These are phyloP conservation scores for Monascus purpureus DNA, from an alignment of 495 filamentous ascomycete genomes.

Conservation along the genomic window DNA sequence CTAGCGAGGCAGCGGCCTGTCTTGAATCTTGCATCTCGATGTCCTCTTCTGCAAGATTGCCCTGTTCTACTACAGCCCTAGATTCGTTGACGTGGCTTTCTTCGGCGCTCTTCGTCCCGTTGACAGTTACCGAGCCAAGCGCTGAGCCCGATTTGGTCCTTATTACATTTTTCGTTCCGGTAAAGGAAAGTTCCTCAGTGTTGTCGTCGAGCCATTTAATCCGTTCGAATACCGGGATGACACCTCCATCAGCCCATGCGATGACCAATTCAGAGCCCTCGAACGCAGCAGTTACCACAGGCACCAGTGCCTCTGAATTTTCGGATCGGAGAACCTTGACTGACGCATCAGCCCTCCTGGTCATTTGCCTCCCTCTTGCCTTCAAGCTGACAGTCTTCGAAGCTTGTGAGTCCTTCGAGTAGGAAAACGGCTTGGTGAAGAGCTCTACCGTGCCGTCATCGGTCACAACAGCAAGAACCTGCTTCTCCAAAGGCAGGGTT, in stretches of 20 bases:
- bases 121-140: constrained; percentile 32
- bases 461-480: constrained; percentile 36
- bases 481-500: constrained; percentile 16
- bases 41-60: constrained; percentile 26
- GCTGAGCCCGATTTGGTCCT: constrained; percentile 31
- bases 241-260: constrained; percentile 42
- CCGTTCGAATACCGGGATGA: constrained; percentile 41
- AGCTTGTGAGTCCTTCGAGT: constrained; percentile 12
- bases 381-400: constrained; percentile 22
- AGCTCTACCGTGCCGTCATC: constrained; percentile 41
- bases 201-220: constrained; percentile 35
- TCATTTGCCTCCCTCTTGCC: constrained; percentile 35
- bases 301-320: constrained; percentile 24
- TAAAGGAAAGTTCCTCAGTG: constrained; percentile 32
- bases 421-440: constrained; percentile 40
- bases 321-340: constrained; percentile 37
- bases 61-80: constrained; percentile 45
- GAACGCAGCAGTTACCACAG: constrained; percentile 32
- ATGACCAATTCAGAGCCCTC: constrained; percentile 34
- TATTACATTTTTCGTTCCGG: constrained; percentile 29
- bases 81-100: constrained; percentile 62
- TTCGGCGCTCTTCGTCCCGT: constrained; percentile 44
- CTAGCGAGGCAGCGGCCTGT: constrained; percentile 21
- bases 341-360: constrained; percentile 33
- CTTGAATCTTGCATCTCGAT: constrained; percentile 37